Conservation (phyloP, 495 filamentous ascomycete genomes). For the Penicillium paxilli region DNA sequence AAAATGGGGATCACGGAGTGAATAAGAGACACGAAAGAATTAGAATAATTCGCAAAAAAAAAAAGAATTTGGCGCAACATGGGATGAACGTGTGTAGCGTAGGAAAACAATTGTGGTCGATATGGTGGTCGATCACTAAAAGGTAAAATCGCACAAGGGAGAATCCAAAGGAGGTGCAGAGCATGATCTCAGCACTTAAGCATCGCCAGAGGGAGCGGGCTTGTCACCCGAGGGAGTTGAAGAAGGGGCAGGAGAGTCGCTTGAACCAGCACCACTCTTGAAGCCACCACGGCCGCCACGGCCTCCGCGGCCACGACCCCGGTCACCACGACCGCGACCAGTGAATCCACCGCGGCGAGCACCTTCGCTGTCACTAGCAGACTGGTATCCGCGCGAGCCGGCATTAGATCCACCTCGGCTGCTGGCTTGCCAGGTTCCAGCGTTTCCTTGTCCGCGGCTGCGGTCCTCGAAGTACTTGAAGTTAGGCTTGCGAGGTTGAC, state of each 20-base stretch:
- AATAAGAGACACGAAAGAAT: conserved; percentile 25
- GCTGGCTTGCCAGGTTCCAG: conserved; percentile 75
- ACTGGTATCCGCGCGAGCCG: conserved; percentile 69
- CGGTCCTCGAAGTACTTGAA: conserved; percentile 78
- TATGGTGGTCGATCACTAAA: conserved; percentile 4
- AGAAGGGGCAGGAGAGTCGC: conserved; percentile 51
- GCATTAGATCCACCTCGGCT: conserved; percentile 54
- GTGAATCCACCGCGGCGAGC: conserved; percentile 62
- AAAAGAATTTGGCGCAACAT: conserved; percentile 19
- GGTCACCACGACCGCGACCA: conserved; percentile 58
- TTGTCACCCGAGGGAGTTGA: conserved; percentile 53
- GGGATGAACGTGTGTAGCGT: conserved; percentile 11
- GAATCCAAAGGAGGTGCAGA: conserved; percentile 10
- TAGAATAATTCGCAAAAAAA: conserved; percentile 28
- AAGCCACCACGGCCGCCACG: conserved; percentile 55
- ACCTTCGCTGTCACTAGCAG: conserved; percentile 82
- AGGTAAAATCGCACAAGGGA: conserved; percentile 5
- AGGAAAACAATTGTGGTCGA: conserved; percentile 6
- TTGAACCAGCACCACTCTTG: conserved; percentile 34
- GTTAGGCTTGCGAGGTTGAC: conserved; percentile 67
- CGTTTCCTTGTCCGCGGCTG: conserved; percentile 54
- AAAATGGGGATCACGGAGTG: conserved; percentile 22
- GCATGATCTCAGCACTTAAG: conserved; percentile 41
- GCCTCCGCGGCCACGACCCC: conserved; percentile 51
- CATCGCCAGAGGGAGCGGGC: conserved; percentile 45